A percentile compares a stretch with the other conserved stretches of the same genome.
phyloP scores from a whole-genome alignment of 768 basidiomycete species.

The Hericium coralloides region DNA sequence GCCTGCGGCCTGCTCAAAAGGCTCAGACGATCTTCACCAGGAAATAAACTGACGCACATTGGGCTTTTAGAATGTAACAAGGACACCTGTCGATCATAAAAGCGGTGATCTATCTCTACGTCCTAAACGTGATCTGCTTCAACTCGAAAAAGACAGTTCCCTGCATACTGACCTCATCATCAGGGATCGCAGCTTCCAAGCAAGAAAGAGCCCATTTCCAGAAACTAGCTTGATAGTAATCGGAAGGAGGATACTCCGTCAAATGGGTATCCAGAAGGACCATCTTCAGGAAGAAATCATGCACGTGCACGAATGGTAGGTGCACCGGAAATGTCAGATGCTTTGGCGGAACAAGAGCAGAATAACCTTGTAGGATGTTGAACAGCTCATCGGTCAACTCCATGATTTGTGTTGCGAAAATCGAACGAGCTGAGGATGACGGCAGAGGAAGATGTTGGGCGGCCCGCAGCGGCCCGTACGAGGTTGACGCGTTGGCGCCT shows the following conservation, averaged over 20 bases:
- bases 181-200: constrained; percentile 37
- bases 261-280: constrained; percentile 50
- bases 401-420: too few relatives aligned
- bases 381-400: constrained; percentile 21
- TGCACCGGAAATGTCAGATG: constrained; percentile 32
- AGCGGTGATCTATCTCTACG: constrained; percentile 52
- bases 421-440: background rate
- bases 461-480: background rate
- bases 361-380: constrained; percentile 41
- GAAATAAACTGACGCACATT: constrained; percentile 10
- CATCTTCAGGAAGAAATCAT: constrained; percentile 43
- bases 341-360: constrained; percentile 38
- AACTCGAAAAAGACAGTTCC: constrained; percentile 1
- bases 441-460: background rate
- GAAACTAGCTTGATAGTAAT: constrained; percentile 51
- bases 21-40: background rate
- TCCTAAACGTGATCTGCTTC: constrained; percentile 27
- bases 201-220: constrained; percentile 64
- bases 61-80: constrained; percentile 27
- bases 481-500: background rate
- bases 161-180: constrained; percentile 35
- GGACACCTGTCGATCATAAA: constrained; percentile 55
- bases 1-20: constrained; percentile 1
- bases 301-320: constrained; percentile 31
- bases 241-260: constrained; percentile 49